Conservation (phyloP, 306 rosid species). For the Casuarina cunninghamiana region DNA sequence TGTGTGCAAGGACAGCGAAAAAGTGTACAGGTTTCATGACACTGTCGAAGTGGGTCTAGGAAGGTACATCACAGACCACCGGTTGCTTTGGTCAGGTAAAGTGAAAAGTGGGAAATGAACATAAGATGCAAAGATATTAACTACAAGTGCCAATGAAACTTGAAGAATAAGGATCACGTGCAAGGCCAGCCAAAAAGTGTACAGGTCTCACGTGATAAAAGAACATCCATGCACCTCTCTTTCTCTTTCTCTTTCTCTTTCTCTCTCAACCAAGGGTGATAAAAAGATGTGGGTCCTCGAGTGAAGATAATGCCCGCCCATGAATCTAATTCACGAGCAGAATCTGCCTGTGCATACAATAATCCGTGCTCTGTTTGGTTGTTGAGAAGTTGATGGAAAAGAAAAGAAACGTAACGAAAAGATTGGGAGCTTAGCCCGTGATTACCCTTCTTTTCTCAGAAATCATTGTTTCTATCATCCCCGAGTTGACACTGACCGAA, state of each 20-base stretch:
- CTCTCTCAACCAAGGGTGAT: neutral
- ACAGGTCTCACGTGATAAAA: constrained; percentile 41
- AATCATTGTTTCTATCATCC: no score
- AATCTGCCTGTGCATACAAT: neutral
- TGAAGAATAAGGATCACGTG: neutral
- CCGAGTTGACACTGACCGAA: no score
- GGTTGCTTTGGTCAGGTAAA: neutral
- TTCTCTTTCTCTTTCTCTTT: neutral
- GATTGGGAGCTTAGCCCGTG: neutral
- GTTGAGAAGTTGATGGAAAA: neutral
- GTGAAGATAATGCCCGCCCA: neutral
- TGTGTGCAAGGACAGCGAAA: no score
- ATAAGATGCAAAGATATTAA: no score
- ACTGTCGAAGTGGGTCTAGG: neutral
- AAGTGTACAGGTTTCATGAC: no score
- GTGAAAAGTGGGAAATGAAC: no score
- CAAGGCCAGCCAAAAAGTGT: constrained; percentile 22
- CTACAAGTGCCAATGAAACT: no score
- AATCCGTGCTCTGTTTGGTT: neutral
- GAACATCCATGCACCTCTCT: neutral
- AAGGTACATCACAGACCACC: neutral
- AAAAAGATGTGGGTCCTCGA: neutral
- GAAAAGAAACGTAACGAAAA: neutral
- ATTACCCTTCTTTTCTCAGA: no score
- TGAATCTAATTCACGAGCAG: neutral